phyloP scores from a whole-genome alignment of 805 yeast genomes.

The Saccharomycopsis sp. region DNA sequence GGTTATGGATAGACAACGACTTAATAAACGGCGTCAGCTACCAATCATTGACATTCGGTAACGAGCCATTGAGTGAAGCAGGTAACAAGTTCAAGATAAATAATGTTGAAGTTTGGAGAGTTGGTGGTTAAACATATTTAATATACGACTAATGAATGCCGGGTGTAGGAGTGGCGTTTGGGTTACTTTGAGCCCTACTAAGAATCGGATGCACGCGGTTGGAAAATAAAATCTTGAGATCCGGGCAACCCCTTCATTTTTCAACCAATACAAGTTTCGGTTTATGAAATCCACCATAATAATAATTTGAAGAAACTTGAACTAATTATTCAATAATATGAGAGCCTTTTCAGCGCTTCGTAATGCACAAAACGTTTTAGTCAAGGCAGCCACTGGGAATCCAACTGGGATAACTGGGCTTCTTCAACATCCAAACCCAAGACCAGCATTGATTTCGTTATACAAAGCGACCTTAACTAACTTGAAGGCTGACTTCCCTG shows the following conservation, averaged over 20 bases:
- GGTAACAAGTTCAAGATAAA: conserved; percentile 48
- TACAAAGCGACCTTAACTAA: conserved; percentile 62
- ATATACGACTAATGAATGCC: not conserved
- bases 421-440: conserved; percentile 74
- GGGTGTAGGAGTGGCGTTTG: not conserved
- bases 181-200: not conserved
- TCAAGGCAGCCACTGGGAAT: conserved; percentile 37
- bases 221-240: too few relatives aligned
- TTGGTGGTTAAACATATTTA: conserved; percentile 10
- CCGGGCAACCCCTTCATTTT: too few relatives aligned
- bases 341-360: conserved; percentile 17
- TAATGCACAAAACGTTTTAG: conserved; percentile 18
- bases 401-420: conserved; percentile 82
- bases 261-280: too few relatives aligned
- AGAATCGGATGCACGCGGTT: not conserved
- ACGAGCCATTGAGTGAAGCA: conserved; percentile 63
- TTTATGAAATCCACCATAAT: too few relatives aligned
- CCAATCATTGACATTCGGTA: conserved; percentile 80
- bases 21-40: conserved; percentile 72
- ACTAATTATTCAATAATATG: conserved; percentile 15
- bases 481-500: conserved; percentile 57
- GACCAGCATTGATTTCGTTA: conserved; percentile 65
- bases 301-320: too few relatives aligned
- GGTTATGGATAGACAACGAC: conserved; percentile 78
- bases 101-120: conserved; percentile 19